Evolutionary conservation across 768 basidiomycete species (phyloP).

Genomic region (Lentinula lateritia): DNA sequence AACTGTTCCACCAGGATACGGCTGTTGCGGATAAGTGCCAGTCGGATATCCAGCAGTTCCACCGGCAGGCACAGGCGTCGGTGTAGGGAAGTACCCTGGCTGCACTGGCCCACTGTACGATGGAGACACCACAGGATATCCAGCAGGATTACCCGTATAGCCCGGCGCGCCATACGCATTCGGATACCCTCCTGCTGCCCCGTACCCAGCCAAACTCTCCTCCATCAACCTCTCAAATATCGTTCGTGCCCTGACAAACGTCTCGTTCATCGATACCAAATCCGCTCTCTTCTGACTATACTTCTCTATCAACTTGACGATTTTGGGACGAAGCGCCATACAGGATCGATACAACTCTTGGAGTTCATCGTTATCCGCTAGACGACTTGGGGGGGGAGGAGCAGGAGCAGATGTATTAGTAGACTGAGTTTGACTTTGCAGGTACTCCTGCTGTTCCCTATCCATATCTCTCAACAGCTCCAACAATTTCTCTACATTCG

Average conservation of each 20-base stretch:
- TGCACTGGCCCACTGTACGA: neutral
- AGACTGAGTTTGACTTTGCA: neutral
- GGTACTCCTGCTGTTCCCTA: slow-evolving; percentile 62
- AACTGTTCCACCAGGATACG: neutral
- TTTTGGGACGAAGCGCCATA: slow-evolving; percentile 88
- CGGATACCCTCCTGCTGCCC: slow-evolving; percentile 37
- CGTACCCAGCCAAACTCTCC: slow-evolving; percentile 74
- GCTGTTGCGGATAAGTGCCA: neutral
- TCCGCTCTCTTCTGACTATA: slow-evolving; percentile 97
- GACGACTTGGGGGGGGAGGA: neutral
- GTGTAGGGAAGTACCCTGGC: neutral
- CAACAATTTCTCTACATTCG: slow-evolving; percentile 76
- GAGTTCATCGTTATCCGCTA: slow-evolving; percentile 88
- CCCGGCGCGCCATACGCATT: neutral
- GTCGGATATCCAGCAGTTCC: neutral
- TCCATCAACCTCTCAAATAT: slow-evolving; percentile 96
- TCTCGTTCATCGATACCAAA: slow-evolving; percentile 91
- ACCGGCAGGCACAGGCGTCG: neutral
- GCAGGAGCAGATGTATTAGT: neutral
- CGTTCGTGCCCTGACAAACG: slow-evolving; percentile 79
- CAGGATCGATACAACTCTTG: slow-evolving; percentile 88
- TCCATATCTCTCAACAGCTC: slow-evolving; percentile 71
- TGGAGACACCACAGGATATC: neutral
- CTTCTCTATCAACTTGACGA: slow-evolving; percentile 94
- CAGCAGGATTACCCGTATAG: neutral